These are phyloP conservation scores for Achaetomiella virescens DNA, from an alignment of 495 filamentous ascomycete genomes.

Conservation along the genomic window DNA sequence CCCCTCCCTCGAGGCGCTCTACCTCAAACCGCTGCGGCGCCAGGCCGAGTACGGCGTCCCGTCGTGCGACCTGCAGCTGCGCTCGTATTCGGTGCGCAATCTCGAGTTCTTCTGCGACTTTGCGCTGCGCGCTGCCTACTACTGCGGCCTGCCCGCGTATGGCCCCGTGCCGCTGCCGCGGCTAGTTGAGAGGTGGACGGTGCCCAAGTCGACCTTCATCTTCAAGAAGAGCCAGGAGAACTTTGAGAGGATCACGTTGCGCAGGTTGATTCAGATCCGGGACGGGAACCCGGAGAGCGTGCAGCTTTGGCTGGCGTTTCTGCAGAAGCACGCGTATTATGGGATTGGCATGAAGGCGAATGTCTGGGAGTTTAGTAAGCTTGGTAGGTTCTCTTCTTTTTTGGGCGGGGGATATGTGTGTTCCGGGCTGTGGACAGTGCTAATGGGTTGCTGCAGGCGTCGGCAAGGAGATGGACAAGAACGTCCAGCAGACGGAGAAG, in stretches of 20 bases:
- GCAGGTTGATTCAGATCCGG: slow-evolving; percentile 85
- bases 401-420: not conserved
- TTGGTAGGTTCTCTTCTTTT: slow-evolving; percentile 45
- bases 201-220: slow-evolving; percentile 82
- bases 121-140: slow-evolving; percentile 90
- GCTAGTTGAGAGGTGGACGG: slow-evolving; percentile 87
- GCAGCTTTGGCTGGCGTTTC: slow-evolving; percentile 82
- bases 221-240: slow-evolving; percentile 98
- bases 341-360: slow-evolving; percentile 99
- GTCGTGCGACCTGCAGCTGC: slow-evolving; percentile 83
- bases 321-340: slow-evolving; percentile 84
- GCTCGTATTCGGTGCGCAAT: slow-evolving; percentile 85
- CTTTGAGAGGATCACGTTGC: slow-evolving; percentile 83
- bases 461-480: slow-evolving; percentile 58
- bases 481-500: slow-evolving; percentile 51
- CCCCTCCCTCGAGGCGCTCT: slow-evolving; percentile 60
- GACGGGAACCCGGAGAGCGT: slow-evolving; percentile 87
- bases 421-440: not conserved
- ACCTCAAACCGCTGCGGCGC: slow-evolving; percentile 77
- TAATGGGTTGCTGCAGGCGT: slow-evolving; percentile 44
- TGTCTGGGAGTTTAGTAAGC: slow-evolving; percentile 75
- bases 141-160: slow-evolving; percentile 75
- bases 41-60: slow-evolving; percentile 67
- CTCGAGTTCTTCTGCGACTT: slow-evolving; percentile 95
- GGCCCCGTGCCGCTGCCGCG: slow-evolving; percentile 87